These are phyloP conservation scores for Sugiyamaella mastotermitis DNA, from an alignment of 805 yeast genomes.

Conservation along the genomic window DNA sequence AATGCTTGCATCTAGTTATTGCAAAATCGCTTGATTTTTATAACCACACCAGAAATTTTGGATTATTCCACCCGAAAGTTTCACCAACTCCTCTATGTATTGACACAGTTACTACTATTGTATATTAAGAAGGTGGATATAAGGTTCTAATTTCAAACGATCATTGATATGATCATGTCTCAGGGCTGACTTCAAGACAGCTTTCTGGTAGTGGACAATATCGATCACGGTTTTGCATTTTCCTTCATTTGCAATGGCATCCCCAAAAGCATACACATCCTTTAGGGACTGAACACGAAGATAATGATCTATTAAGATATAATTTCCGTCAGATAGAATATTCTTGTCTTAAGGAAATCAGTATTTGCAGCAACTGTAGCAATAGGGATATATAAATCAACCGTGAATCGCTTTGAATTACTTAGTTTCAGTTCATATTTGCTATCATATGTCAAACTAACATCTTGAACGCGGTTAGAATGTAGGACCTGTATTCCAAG, in stretches of 20 bases:
- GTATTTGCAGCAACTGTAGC: slow-evolving; percentile 18
- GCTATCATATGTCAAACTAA: slow-evolving; percentile 3
- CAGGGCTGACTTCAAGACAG: slow-evolving; percentile 12
- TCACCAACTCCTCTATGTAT: slow-evolving; percentile 20
- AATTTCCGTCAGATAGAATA: slow-evolving; percentile 11
- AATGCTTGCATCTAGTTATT: too few relatives aligned
- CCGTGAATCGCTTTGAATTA: slow-evolving; percentile 10
- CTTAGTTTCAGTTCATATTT: slow-evolving; percentile 9
- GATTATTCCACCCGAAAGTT: too few relatives aligned
- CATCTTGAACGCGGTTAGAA: slow-evolving; percentile 3
- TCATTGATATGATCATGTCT: slow-evolving; percentile 12
- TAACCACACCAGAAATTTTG: too few relatives aligned
- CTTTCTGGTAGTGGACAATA: slow-evolving; percentile 9
- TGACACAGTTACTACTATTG: slow-evolving; percentile 16
- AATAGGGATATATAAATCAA: slow-evolving; percentile 15
- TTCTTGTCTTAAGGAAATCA: slow-evolving; percentile 9
- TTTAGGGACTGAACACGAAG: slow-evolving; percentile 13
- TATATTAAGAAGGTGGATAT: slow-evolving; percentile 2
- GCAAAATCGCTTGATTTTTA: too few relatives aligned
- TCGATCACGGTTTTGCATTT: slow-evolving; percentile 10
- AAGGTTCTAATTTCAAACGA: slow-evolving; percentile 1
- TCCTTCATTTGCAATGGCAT: slow-evolving; percentile 10
- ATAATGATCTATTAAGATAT: slow-evolving; percentile 12
- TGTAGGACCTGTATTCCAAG: slow-evolving; percentile 17
- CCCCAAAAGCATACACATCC: slow-evolving; percentile 19